Percentiles rank a stretch among this genome's conserved stretches.
Conservation (phyloP, 768 basidiomycete species). For the Melanogaster broomeanus region DNA sequence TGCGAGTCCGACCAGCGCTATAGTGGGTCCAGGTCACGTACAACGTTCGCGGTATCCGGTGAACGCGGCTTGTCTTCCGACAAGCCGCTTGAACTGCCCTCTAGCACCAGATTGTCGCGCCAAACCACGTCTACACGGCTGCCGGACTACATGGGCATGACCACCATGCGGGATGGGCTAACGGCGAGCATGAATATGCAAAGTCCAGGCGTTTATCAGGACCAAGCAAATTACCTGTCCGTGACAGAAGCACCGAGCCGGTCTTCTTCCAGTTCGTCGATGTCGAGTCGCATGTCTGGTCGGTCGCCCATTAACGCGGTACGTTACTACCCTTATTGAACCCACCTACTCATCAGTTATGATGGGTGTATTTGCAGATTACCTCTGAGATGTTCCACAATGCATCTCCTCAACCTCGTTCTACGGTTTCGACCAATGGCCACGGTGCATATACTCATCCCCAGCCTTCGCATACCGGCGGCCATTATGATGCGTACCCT, state of each 20-base stretch:
- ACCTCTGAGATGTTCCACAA: conserved; percentile 24
- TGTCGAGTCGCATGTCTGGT: conserved; percentile 34
- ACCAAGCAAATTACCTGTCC: conserved; percentile 23
- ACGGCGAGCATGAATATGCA: conserved; percentile 23
- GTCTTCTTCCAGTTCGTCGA: conserved; percentile 33
- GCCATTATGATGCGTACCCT: conserved; percentile 22
- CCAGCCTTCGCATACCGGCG: conserved; percentile 23
- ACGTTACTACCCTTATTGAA: conserved; percentile 3
- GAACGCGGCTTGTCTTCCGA: conserved; percentile 30
- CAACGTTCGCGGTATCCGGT: conserved; percentile 34
- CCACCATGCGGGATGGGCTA: conserved; percentile 28
- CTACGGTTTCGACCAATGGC: conserved; percentile 10
- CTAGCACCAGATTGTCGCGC: conserved; percentile 5
- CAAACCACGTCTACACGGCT: conserved; percentile 25
- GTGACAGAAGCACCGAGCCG: conserved; percentile 28
- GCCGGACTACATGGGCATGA: conserved; percentile 36
- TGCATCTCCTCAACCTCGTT: conserved; percentile 19
- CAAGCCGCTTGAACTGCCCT: conserved; percentile 13
- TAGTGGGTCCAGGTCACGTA: conserved; percentile 20
- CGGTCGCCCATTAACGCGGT: conserved; percentile 32
- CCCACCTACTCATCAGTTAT: background rate
- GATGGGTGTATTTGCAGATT: conserved; percentile 15
- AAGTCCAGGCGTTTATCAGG: conserved; percentile 23
- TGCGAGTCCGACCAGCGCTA: conserved; percentile 29
- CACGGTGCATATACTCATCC: conserved; percentile 24